Evolutionary conservation across 106 monocot species (phyloP).

Genomic region (Dioscorea dumetorum): DNA sequence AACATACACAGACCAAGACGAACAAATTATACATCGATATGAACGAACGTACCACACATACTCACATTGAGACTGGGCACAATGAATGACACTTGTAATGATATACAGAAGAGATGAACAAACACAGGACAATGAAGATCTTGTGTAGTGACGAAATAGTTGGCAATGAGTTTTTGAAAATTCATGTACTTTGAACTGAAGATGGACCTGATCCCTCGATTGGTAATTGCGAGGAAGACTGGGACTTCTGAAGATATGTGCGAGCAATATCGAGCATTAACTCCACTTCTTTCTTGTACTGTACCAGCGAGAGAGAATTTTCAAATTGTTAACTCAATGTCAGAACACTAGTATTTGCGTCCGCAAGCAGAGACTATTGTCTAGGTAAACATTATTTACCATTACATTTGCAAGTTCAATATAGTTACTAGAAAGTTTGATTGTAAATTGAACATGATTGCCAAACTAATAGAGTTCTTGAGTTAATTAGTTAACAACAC

Average conservation of each 20-base stretch:
- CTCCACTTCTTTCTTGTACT: conserved; percentile 89
- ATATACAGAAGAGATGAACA: no score
- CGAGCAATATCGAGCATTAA: conserved; percentile 71
- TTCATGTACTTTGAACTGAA: background rate
- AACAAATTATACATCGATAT: no score
- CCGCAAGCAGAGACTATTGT: background rate
- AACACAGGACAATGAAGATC: no score
- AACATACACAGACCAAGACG: no score
- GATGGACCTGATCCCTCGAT: conserved; percentile 1
- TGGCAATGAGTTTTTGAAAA: background rate
- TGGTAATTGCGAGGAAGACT: conserved; percentile 17
- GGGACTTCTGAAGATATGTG: conserved; percentile 38
- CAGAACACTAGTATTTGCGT: background rate
- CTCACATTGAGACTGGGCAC: no score
- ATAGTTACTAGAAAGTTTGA: background rate
- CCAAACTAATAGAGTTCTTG: no score
- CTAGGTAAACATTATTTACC: background rate
- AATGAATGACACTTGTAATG: no score
- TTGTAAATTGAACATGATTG: background rate
- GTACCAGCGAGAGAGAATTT: conserved; percentile 1
- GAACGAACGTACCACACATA: no score
- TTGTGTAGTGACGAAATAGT: no score
- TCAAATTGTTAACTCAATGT: background rate
- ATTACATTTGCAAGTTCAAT: background rate
- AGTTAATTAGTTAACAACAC: no score